Conservation (phyloP, 2,329 filamentous ascomycete species). For the Calycina marina region DNA sequence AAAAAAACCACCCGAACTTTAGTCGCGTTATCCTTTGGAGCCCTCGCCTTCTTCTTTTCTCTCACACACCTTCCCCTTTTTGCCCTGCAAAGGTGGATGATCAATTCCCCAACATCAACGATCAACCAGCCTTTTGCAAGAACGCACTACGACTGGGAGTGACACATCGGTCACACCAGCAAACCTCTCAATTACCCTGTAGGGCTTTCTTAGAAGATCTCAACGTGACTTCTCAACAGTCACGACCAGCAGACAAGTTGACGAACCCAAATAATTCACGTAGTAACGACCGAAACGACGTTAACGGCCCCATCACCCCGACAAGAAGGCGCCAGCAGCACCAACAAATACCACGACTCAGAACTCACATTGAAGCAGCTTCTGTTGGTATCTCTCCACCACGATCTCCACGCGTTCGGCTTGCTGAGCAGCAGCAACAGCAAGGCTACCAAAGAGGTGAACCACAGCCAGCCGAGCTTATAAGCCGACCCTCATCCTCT, state of each 20-base stretch:
- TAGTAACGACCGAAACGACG: constrained; percentile 24
- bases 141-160: too few relatives aligned
- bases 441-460: too few relatives aligned
- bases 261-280: constrained; percentile 15
- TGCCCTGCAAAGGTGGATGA: too few relatives aligned
- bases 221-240: background rate
- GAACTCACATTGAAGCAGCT: constrained; percentile 22
- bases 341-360: constrained; percentile 10
- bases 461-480: constrained; percentile 14
- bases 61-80: too few relatives aligned
- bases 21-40: too few relatives aligned
- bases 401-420: constrained; percentile 15
- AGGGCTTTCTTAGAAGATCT: too few relatives aligned
- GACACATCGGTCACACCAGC: too few relatives aligned
- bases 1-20: too few relatives aligned
- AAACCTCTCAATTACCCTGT: too few relatives aligned
- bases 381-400: constrained; percentile 21
- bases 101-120: too few relatives aligned
- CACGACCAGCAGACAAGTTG: constrained; percentile 17
- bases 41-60: too few relatives aligned
- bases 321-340: constrained; percentile 21
- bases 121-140: too few relatives aligned
- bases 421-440: constrained; percentile 11
- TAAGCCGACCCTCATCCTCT: constrained; percentile 16
- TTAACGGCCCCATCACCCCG: constrained; percentile 21